phyloP scores from a whole-genome alignment of 768 basidiomycete species.

The Auricularia heimuer region DNA sequence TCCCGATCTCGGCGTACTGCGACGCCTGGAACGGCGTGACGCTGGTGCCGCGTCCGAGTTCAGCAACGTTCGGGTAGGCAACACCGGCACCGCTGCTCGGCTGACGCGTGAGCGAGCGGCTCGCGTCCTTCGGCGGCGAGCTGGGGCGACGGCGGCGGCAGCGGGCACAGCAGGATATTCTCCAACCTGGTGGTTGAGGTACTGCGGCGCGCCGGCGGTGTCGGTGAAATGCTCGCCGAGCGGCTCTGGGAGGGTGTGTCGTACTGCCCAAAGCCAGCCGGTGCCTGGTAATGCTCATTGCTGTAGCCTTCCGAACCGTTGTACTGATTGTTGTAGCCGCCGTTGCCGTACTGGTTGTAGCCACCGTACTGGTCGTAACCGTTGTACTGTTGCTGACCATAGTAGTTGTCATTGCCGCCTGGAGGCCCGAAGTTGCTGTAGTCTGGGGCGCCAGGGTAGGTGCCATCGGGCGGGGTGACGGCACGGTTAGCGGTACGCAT shows the following conservation, averaged over 20 bases:
- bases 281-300: not conserved
- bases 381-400: conserved; percentile 15
- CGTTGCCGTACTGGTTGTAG: conserved; percentile 30
- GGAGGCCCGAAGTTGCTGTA: conserved; percentile 7
- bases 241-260: conserved; percentile 5
- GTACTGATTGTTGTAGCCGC: conserved; percentile 23
- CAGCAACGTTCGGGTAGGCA: not conserved
- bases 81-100: not conserved
- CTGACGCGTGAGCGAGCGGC: not conserved
- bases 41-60: conserved; percentile 27
- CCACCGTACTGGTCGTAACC: conserved; percentile 24
- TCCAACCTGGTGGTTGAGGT: not conserved
- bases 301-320: conserved; percentile 14
- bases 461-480: not conserved
- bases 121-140: not conserved
- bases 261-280: not conserved
- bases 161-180: conserved; percentile 3
- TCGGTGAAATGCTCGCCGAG: conserved; percentile 6
- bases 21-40: conserved; percentile 66
- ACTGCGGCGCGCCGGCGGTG: not conserved
- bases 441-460: conserved; percentile 10
- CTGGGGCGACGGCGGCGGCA: not conserved
- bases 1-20: conserved; percentile 57
- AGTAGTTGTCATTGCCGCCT: not conserved
- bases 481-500: not conserved